Percentiles rank a stretch among this genome's conserved stretches.
These are phyloP conservation scores for Arthrobotrys conoides DNA, from an alignment of 2,329 filamentous ascomycete species.

Conservation along the genomic window DNA sequence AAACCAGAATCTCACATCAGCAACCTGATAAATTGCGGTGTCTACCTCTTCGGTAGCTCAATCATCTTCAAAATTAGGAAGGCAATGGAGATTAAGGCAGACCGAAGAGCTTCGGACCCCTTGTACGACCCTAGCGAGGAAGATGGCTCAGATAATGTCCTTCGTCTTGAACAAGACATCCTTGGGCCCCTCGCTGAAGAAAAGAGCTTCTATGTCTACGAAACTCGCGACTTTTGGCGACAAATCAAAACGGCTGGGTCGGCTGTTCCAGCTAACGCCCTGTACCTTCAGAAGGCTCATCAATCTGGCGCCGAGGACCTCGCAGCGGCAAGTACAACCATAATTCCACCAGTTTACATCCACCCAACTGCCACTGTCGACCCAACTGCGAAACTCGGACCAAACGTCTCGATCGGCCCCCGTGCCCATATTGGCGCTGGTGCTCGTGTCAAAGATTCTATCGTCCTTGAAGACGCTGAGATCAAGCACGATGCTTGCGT, in stretches of 20 bases:
- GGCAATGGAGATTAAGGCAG: slow-evolving; percentile 94
- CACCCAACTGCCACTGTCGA: slow-evolving; percentile 85
- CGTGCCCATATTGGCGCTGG: slow-evolving; percentile 86
- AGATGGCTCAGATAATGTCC: slow-evolving; percentile 83
- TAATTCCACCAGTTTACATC: slow-evolving; percentile 58
- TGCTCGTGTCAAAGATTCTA: slow-evolving; percentile 89
- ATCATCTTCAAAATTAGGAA: slow-evolving; percentile 96
- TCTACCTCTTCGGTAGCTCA: slow-evolving; percentile 95
- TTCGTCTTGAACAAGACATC: slow-evolving; percentile 97
- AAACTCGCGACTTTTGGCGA: slow-evolving; percentile 99
- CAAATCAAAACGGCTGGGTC: slow-evolving; percentile 99
- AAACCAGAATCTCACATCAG: slow-evolving; percentile 98
- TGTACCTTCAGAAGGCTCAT: slow-evolving; percentile 95
- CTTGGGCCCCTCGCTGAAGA: slow-evolving; percentile 94
- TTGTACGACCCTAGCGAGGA: slow-evolving; percentile 82
- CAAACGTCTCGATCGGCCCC: slow-evolving; percentile 96
- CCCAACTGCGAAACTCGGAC: slow-evolving; percentile 94
- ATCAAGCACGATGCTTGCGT: slow-evolving; percentile 98
- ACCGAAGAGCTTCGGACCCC: slow-evolving; percentile 93
- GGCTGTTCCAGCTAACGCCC: slow-evolving; percentile 93
- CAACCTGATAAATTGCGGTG: slow-evolving; percentile 98
- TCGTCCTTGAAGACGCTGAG: slow-evolving; percentile 93
- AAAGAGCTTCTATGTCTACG: slow-evolving; percentile 98
- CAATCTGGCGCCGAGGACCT: slow-evolving; percentile 87
- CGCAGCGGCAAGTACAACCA: slow-evolving; percentile 67